A percentile compares a stretch with the other conserved stretches of the same genome.
Evolutionary conservation across 495 filamentous ascomycete species (phyloP).

Genomic region (Aspergillus cristatus): DNA sequence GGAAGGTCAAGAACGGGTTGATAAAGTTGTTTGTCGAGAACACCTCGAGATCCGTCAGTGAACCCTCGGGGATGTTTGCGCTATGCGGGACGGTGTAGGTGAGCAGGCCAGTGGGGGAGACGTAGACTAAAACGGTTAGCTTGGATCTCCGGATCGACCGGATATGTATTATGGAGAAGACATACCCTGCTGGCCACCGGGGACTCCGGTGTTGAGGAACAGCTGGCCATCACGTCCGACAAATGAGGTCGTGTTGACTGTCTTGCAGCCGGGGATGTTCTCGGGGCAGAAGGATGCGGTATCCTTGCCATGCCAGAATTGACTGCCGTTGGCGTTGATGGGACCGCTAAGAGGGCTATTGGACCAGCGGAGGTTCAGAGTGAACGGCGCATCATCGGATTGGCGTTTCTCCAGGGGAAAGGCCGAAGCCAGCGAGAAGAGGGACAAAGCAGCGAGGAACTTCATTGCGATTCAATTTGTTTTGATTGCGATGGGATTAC

Average conservation of each 20-base stretch:
- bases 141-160: background rate
- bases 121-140: slow-evolving; percentile 1
- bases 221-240: background rate
- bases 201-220: slow-evolving; percentile 1
- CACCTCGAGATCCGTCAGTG: background rate
- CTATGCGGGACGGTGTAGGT: slow-evolving; percentile 1
- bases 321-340: slow-evolving; percentile 1
- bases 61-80: background rate
- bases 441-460: too few species aligned
- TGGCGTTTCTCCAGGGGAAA: too few species aligned
- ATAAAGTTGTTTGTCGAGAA: background rate
- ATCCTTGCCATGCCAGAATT: background rate
- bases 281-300: slow-evolving; percentile 1
- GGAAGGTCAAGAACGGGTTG: slow-evolving; percentile 2
- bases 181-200: slow-evolving; percentile 2
- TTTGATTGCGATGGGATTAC: too few species aligned
- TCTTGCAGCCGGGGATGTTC: background rate
- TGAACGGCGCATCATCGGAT: background rate
- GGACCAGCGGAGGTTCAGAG: slow-evolving; percentile 3
- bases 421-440: too few species aligned
- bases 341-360: background rate
- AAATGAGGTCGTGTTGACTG: slow-evolving; percentile 1
- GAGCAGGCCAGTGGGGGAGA: background rate
- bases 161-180: background rate
- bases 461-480: too few species aligned